Base-by-base conservation (phyloP, 1,139 yeast species). In the Candida sanyaensis region DNA sequence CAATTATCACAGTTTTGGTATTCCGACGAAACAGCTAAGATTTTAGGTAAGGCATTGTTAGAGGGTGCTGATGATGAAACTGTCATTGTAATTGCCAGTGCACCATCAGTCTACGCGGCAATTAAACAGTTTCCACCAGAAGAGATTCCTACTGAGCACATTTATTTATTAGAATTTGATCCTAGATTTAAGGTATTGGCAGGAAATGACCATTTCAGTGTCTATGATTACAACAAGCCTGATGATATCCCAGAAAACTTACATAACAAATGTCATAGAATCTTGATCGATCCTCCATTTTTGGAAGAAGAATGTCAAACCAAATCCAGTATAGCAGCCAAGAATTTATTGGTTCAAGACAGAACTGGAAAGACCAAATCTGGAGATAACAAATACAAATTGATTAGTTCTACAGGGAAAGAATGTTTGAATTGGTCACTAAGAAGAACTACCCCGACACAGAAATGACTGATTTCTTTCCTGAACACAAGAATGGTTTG, bases 1-100 rank as follows among this genome's bases (percentile, higher is more conserved):
- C 95, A 88, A 59, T 73, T 91, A 37, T 88, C 96, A 0, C 97
- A 91, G 64, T 91, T 91, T 66, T 89, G 96, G 96, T 88, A 88
- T 60, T 66, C 77, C 44, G 92, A 89, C 52, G 70, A 72, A 5
- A 91, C 97, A 1, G 91, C 97, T 0, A 77, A 75, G 41, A 62
- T 68, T 0, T 66, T 89, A 24, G 95, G 88, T 0, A 79, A 77
- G 50, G 95, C 88, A 13, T 69, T 90, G 36, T 65, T 89, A 21
- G 88, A 83, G 39, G 95, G 90, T 6, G 95, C 96, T 1, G 86
- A 83, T 55, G 78, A 76, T 50, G 75, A 80, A 40, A 86, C 96
- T 0, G 83, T 83, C 1, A 75, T 89, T 43, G 89, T 85, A 39
- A 78, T 91, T 49, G 88, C 89, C 1, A 84, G 93, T 69, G 96